Conservation (phyloP, 257 asterid species). For the Gardenia jasminoides region DNA sequence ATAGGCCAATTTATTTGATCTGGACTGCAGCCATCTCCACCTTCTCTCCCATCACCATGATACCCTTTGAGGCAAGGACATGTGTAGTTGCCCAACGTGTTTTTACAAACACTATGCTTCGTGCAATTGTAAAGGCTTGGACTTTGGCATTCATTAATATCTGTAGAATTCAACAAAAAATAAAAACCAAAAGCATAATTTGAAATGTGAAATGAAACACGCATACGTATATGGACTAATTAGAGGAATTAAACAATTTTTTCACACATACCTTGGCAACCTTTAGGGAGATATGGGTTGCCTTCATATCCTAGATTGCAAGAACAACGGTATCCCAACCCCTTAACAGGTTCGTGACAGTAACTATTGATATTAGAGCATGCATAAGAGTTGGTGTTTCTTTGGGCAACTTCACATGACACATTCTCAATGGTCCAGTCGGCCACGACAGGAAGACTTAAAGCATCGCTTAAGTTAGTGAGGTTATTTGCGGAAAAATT, state of each 20-base stretch:
- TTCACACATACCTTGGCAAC: background rate
- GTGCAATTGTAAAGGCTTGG: background rate
- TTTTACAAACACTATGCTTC: background rate
- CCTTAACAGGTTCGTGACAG: background rate
- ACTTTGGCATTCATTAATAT: background rate
- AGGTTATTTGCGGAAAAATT: background rate
- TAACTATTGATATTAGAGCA: background rate
- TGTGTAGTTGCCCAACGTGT: background rate
- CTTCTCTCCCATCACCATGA: background rate
- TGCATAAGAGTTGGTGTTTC: background rate
- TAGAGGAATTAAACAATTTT: background rate
- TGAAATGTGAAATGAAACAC: background rate
- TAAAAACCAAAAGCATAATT: background rate
- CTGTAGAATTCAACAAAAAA: background rate
- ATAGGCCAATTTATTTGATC: background rate
- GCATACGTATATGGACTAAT: too few species aligned
- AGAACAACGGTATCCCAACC: background rate
- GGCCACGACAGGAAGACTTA: background rate
- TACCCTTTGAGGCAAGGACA: background rate
- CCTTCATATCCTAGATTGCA: background rate
- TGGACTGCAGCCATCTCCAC: background rate
- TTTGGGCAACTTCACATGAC: background rate
- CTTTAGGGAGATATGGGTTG: background rate
- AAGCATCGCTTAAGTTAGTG: background rate
- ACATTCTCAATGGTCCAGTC: background rate